These are phyloP conservation scores for Cladophialophora carrionii DNA, from an alignment of 2,329 filamentous ascomycete genomes.

Conservation along the genomic window DNA sequence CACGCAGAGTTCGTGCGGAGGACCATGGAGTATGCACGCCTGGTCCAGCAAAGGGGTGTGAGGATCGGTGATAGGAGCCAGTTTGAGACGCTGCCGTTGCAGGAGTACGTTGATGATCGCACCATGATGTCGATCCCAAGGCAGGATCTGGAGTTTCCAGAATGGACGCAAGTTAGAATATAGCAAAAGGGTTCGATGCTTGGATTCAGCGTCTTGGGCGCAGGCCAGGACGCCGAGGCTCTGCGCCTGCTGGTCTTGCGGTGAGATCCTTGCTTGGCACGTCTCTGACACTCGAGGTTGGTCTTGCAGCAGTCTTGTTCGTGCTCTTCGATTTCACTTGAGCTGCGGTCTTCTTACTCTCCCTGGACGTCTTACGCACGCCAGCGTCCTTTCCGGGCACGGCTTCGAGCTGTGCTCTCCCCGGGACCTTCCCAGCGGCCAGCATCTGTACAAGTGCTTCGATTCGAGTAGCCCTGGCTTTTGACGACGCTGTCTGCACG, in stretches of 20 bases:
- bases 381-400: not conserved
- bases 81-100: conserved; percentile 27
- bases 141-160: conserved; percentile 30
- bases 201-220: conserved; percentile 8
- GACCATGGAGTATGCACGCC: conserved; percentile 32
- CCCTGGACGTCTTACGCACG: not conserved
- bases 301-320: not conserved
- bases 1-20: conserved; percentile 36
- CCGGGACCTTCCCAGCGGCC: conserved; percentile 35
- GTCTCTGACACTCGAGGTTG: not conserved
- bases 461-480: conserved; percentile 46
- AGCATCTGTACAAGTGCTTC: conserved; percentile 50
- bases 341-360: not conserved
- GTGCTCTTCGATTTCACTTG: not conserved
- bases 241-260: not conserved
- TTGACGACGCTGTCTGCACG: conserved; percentile 49
- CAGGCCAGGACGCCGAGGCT: conserved; percentile 14
- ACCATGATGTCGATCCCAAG: conserved; percentile 32
- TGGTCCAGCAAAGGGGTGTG: conserved; percentile 28
- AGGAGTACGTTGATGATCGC: conserved; percentile 31
- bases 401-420: not conserved
- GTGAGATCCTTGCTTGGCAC: not conserved
- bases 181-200: not conserved
- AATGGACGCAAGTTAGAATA: conserved; percentile 29
- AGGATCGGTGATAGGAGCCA: conserved; percentile 31